Evolutionary conservation across 305 asterid species (phyloP), one percentile per base, ranked within the genome.

Genomic region (Fraxinus angustifolia): DNA sequence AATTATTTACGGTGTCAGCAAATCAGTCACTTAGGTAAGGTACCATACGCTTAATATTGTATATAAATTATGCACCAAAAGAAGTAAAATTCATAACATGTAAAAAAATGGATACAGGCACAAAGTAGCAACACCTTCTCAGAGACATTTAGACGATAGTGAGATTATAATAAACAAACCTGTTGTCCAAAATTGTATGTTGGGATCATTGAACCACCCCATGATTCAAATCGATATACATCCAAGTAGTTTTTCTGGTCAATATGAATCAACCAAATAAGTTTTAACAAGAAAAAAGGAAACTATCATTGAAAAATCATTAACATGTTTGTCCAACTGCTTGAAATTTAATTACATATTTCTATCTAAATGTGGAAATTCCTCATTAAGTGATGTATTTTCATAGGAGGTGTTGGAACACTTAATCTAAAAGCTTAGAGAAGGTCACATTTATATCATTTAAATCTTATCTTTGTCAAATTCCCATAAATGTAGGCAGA

Each of bases 191-290:
- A 78, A 83, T 82, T 87, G 90, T 94, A 96, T 11, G 92, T 84
- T 17, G 99, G 98, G 85, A 96, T 93, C 88, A 96, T 72, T 28
- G 97, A 93, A 85, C 93, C 97, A 72, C 98, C 97, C 99, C 99
- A 96, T 81, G 95, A 83, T 87, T 96, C 99, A 88, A 88, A 96
- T 36, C 90, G 87, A 87, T 96, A 96, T 34, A 96, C 92, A 76
- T 96, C 99, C 93, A 96, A 83, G 92, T 96, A 96, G 88, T 96
- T 96, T 92, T 91, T 96, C 99, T 96, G 95, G 83, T 62, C 73
- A 82, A 80, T 45, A 74, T 73, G 60, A 65, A 77, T 70, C 83
- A 82, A 83, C 31, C 82, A 81, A 75, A 78, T 26, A 60, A 79
- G 78, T 79, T 58, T 75, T 82, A 70, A 58, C 75, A 35, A 65